Conservation (phyloP, 2,329 filamentous ascomycete species). For the Pseudogymnoascus sp. region DNA sequence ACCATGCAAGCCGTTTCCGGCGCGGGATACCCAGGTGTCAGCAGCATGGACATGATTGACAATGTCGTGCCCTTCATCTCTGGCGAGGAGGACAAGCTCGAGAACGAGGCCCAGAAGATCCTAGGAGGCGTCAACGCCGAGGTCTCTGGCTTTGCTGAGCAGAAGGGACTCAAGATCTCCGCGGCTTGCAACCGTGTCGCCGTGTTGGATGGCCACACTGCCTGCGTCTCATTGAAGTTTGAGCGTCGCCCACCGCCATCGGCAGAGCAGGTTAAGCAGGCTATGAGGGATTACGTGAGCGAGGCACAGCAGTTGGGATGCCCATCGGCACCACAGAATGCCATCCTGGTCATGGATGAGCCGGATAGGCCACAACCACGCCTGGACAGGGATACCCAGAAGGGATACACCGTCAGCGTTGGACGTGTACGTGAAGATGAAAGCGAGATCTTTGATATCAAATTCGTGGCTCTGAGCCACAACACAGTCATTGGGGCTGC, state of each 20-base stretch:
- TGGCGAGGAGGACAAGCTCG: slow-evolving; percentile 93
- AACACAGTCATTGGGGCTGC: slow-evolving; percentile 90
- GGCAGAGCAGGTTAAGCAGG: slow-evolving; percentile 67
- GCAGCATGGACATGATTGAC: slow-evolving; percentile 91
- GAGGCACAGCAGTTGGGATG: slow-evolving; percentile 80
- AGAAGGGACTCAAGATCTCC: slow-evolving; percentile 64
- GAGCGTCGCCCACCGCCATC: slow-evolving; percentile 64
- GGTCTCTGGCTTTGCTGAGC: slow-evolving; percentile 67
- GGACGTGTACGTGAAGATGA: slow-evolving; percentile 79
- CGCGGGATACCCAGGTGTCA: slow-evolving; percentile 82
- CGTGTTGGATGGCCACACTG: slow-evolving; percentile 92
- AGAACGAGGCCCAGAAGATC: slow-evolving; percentile 92
- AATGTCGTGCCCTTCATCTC: slow-evolving; percentile 92
- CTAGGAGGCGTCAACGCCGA: slow-evolving; percentile 66
- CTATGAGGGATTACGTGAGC: slow-evolving; percentile 69
- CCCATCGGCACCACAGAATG: slow-evolving; percentile 71
- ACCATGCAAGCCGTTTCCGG: slow-evolving; percentile 94
- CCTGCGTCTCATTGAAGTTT: slow-evolving; percentile 85
- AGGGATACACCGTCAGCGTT: slow-evolving; percentile 85
- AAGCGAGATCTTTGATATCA: slow-evolving; percentile 84
- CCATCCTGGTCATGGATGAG: slow-evolving; percentile 86
- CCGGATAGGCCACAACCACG: slow-evolving; percentile 84
- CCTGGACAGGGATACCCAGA: slow-evolving; percentile 75
- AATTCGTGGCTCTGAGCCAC: slow-evolving; percentile 89
- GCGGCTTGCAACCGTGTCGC: slow-evolving; percentile 89